A percentile compares a stretch with the other conserved stretches of the same genome.
Evolutionary conservation across 2,329 filamentous ascomycete genomes (phyloP).

Genomic region (Uncinocarpus reesii): DNA sequence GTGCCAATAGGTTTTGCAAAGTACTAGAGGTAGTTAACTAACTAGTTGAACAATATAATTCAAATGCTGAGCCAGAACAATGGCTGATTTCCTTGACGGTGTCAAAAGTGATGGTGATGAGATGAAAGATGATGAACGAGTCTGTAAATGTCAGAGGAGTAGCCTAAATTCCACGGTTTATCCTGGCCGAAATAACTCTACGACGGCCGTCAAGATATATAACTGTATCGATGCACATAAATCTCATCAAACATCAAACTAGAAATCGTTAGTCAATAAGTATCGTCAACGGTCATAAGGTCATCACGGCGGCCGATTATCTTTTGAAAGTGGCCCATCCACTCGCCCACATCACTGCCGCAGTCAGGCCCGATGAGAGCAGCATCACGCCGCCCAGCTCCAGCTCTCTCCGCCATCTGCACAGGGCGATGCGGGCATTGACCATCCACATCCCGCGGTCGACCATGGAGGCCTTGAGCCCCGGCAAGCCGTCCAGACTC

Average conservation of each 20-base stretch:
- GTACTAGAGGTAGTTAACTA: neutral
- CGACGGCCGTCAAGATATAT: too few relatives aligned
- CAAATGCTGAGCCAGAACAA: too few relatives aligned
- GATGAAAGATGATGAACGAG: neutral
- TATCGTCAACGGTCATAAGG: neutral
- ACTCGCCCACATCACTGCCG: conserved; percentile 18
- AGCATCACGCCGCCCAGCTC: conserved; percentile 20
- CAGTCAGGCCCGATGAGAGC: conserved; percentile 17
- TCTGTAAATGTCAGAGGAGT: neutral
- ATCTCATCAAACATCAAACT: too few relatives aligned
- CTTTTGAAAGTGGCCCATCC: conserved; percentile 12
- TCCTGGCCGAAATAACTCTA: too few relatives aligned
- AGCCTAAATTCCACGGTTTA: too few relatives aligned
- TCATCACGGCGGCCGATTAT: too few relatives aligned
- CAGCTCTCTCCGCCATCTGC: conserved; percentile 17
- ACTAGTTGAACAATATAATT: too few relatives aligned
- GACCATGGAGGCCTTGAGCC: conserved; percentile 45
- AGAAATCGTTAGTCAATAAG: too few relatives aligned
- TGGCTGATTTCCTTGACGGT: neutral
- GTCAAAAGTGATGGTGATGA: neutral
- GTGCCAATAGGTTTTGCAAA: too few relatives aligned
- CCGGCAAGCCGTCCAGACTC: conserved; percentile 52
- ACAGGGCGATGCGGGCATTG: conserved; percentile 25
- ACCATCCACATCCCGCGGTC: conserved; percentile 41
- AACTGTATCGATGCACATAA: too few relatives aligned